Conservation (phyloP, 208 protist species). For the Leishmania arabica region DNA sequence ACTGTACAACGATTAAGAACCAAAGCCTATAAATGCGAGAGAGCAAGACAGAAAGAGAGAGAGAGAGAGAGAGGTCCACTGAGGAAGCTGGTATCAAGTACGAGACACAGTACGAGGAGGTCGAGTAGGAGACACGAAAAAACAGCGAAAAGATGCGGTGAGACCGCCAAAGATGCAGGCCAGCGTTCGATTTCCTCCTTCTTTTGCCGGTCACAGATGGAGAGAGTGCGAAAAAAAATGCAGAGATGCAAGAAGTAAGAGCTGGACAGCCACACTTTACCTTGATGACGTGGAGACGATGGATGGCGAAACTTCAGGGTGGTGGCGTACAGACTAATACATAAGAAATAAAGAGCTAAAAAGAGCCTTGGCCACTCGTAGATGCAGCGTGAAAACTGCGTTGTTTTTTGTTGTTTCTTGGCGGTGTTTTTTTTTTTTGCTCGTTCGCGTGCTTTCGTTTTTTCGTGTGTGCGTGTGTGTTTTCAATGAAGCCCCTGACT, state of each 20-base stretch:
- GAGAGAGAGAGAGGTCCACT: background rate
- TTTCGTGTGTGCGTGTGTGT: background rate
- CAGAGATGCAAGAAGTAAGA: no score
- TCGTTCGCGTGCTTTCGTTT: background rate
- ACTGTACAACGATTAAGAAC: background rate
- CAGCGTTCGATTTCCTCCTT: no score
- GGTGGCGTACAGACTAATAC: background rate
- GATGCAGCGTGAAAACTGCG: background rate
- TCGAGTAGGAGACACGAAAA: background rate
- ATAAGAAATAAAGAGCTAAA: constrained; percentile 16
- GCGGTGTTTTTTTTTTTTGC: background rate
- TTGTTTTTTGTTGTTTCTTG: background rate
- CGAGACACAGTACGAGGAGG: background rate
- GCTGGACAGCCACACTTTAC: background rate
- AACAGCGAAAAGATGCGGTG: background rate
- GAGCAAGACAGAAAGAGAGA: background rate
- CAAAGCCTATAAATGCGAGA: background rate
- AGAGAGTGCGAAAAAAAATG: background rate
- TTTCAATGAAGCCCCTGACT: background rate
- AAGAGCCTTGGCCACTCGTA: background rate
- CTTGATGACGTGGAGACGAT: background rate
- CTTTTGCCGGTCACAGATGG: no score
- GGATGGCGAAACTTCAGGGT: background rate
- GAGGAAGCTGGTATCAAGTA: background rate
- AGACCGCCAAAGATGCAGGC: background rate